Conservation (phyloP, 2,329 filamentous ascomycete species). For the Talaromyces sp. region DNA sequence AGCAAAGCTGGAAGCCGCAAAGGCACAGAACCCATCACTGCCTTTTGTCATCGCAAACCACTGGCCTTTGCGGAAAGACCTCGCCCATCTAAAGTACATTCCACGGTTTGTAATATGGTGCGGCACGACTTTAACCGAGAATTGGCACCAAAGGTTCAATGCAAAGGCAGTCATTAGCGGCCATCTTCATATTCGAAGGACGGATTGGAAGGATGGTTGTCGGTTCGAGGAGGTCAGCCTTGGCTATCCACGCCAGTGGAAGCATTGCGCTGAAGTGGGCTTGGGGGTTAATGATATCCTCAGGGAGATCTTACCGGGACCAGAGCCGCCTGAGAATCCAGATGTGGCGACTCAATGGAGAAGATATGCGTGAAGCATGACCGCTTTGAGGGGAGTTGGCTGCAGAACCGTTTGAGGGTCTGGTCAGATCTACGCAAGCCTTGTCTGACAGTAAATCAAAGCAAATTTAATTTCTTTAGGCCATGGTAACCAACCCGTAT, state of each 20-base stretch:
- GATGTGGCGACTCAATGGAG: constrained; percentile 7
- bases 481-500: not conserved
- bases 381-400: not conserved
- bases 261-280: constrained; percentile 8
- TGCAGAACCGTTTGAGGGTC: not conserved
- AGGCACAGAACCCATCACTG: not conserved
- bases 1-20: constrained; percentile 1
- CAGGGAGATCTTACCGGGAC: constrained; percentile 9
- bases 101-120: constrained; percentile 10
- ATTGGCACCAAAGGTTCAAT: constrained; percentile 11
- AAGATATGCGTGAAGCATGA: constrained; percentile 4
- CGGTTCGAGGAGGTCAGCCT: constrained; percentile 12
- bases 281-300: constrained; percentile 9
- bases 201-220: constrained; percentile 10
- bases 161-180: constrained; percentile 10
- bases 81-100: constrained; percentile 8
- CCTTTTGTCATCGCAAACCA: constrained; percentile 11
- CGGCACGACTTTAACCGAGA: constrained; percentile 6
- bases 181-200: constrained; percentile 10
- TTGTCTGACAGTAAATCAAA: not conserved
- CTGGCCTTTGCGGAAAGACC: constrained; percentile 10
- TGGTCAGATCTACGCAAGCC: not conserved
- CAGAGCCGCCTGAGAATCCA: not conserved
- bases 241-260: constrained; percentile 11
- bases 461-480: not conserved